These are phyloP conservation scores for Mentha longifolia DNA, from an alignment of 257 asterid genomes.

Conservation along the genomic window DNA sequence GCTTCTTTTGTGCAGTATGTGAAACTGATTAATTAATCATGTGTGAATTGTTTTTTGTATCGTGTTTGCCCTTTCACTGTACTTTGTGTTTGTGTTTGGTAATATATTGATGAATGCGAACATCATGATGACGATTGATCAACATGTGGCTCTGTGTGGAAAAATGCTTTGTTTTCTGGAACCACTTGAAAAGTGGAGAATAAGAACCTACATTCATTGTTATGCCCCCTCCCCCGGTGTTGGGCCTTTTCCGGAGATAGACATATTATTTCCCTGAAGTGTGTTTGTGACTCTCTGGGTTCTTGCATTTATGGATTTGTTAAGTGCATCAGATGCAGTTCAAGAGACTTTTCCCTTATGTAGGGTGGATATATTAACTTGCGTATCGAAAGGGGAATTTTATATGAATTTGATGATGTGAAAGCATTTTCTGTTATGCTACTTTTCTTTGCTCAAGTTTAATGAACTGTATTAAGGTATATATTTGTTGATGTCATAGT, in stretches of 20 bases:
- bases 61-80: background rate
- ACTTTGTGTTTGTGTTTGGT: background rate
- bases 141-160: background rate
- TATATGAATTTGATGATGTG: background rate
- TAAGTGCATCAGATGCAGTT: background rate
- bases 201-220: no score
- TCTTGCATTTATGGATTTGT: background rate
- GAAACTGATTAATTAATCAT: slow-evolving; percentile 17
- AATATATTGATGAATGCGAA: background rate
- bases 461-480: background rate
- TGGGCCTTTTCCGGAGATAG: background rate
- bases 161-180: background rate
- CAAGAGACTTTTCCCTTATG: background rate
- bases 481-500: background rate
- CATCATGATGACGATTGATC: slow-evolving; percentile 13
- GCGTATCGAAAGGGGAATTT: background rate
- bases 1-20: background rate
- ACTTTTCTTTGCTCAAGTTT: background rate
- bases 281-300: background rate
- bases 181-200: no score
- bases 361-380: background rate
- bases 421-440: background rate
- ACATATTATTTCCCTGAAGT: background rate
- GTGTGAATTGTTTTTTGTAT: slow-evolving; percentile 4
- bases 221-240: no score